Evolutionary conservation across 768 basidiomycete species (phyloP), one percentile per base, ranked within the genome.

Genomic region (Ramaria rubella): DNA sequence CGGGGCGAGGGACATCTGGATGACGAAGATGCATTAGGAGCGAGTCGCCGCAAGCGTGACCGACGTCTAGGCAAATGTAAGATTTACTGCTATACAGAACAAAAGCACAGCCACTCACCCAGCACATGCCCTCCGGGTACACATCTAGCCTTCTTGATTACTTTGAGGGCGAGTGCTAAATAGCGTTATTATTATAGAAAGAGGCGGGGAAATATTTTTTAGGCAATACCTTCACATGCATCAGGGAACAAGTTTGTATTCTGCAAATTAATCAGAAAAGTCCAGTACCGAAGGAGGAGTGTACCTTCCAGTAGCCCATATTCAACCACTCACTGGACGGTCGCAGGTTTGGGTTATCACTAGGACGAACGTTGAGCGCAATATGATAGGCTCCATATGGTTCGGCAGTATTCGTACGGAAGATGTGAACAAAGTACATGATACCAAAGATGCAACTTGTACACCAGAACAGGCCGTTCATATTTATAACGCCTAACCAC

Each of bases 261-360:
- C 81, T 83, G 57, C 49, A 30, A 17, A n/a, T 53, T 4, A 49
- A 59, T 12, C 12, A 38, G 23, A 34, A 9, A 49, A 26, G 21
- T 29, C 31, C 40, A 52, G 26, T 30, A 23, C 17, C 4, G 19
- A 17, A 27, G 38, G 46, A 38, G 27, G 34, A 15, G 63, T 70
- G 44, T 34, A 81, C 84, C 76, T 78, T 77, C 85, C 83, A 86
- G 59, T 74, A 82, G 3, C 84, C 84, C 80, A 85, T 82, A 67
- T 86, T 86, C 31, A 86, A 67, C 85, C 84, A 86, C 67, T 86
- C 82, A 1, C 83, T 85, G 17, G 58, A 59, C n/a, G 79, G 80
- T 1, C 59, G 60, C 19, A 57, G 49, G 17, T 60, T 49, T 11
- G 64, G 61, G 36, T 67, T 62, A 23, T 73, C 72, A 14, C 68